A percentile compares a stretch with the other conserved stretches of the same genome.
These are phyloP conservation scores for Serendipita sp. DNA, from an alignment of 1,284 basidiomycete genomes.

Conservation along the genomic window DNA sequence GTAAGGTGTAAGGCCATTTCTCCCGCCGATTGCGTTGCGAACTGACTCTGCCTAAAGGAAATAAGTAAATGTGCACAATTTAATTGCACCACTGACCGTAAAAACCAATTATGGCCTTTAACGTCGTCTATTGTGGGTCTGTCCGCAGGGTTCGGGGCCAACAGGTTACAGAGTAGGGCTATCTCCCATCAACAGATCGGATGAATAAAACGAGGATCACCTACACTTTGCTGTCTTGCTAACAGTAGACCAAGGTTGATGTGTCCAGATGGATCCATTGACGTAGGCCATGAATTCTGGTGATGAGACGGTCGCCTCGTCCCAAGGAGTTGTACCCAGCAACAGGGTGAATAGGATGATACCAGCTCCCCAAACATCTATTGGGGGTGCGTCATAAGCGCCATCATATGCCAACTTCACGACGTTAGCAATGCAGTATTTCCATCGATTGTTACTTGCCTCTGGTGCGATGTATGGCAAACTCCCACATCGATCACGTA, in stretches of 20 bases:
- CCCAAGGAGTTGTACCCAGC: conserved; percentile 97
- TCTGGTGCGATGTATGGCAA: conserved; percentile 93
- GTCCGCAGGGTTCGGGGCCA: conserved; percentile 56
- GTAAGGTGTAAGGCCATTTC: conserved; percentile 56
- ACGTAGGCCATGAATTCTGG: conserved; percentile 70
- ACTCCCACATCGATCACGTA: conserved; percentile 82
- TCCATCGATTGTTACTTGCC: conserved; percentile 28
- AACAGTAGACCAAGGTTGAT: conserved; percentile 75
- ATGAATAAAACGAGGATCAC: conserved; percentile 16
- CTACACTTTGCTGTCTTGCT: conserved; percentile 44
- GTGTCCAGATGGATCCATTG: conserved; percentile 58
- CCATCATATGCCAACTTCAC: conserved; percentile 35
- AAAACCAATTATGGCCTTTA: conserved; percentile 65
- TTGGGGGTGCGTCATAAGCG: conserved; percentile 78
- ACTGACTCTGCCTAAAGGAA: conserved; percentile 47
- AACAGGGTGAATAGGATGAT: conserved; percentile 92
- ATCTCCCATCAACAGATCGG: background rate
- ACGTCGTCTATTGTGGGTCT: conserved; percentile 63
- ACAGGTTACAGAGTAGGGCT: conserved; percentile 63
- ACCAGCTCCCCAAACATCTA: conserved; percentile 93
- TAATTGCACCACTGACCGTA: conserved; percentile 32
- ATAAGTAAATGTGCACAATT: background rate
- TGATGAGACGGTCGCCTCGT: conserved; percentile 72
- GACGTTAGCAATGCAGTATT: background rate
- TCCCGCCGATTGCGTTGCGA: conserved; percentile 38